Conservation (phyloP, 768 basidiomycete genomes). For the Russula vinacea region DNA sequence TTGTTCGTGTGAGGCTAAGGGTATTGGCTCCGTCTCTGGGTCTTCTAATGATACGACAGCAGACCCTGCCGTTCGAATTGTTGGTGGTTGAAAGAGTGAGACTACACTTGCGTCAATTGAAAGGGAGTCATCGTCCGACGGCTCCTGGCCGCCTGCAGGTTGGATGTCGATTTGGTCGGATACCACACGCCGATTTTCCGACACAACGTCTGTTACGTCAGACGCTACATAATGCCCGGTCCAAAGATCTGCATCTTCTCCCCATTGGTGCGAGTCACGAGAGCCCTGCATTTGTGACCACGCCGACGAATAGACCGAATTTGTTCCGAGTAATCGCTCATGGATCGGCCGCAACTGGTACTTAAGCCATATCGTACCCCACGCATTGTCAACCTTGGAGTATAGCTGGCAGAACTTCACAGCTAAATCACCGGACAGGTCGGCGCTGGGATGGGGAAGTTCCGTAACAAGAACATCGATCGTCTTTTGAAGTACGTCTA, state of each 20-base stretch:
- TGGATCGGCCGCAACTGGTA: constrained; percentile 8
- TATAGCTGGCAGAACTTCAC: constrained; percentile 7
- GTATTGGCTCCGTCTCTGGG: background rate
- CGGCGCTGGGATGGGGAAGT: background rate
- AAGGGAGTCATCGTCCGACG: background rate
- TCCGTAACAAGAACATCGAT: background rate
- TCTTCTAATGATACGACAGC: background rate
- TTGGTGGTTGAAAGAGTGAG: background rate
- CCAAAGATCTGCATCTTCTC: background rate
- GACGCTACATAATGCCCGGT: background rate
- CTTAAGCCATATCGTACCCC: constrained; percentile 9
- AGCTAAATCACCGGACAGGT: background rate
- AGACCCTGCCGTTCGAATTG: background rate
- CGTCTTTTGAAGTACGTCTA: constrained; percentile 8
- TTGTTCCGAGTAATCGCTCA: constrained; percentile 2
- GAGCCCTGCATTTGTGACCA: constrained; percentile 2
- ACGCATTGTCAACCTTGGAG: constrained; percentile 2
- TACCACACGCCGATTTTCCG: background rate
- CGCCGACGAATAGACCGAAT: background rate
- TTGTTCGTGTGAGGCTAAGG: background rate
- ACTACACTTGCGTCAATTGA: background rate
- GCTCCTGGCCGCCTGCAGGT: background rate
- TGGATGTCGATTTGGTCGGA: background rate
- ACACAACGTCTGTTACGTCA: background rate
- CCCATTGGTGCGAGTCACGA: background rate